These are phyloP conservation scores for Populus deltoides DNA, from an alignment of 345 rosid genomes.

Conservation along the genomic window DNA sequence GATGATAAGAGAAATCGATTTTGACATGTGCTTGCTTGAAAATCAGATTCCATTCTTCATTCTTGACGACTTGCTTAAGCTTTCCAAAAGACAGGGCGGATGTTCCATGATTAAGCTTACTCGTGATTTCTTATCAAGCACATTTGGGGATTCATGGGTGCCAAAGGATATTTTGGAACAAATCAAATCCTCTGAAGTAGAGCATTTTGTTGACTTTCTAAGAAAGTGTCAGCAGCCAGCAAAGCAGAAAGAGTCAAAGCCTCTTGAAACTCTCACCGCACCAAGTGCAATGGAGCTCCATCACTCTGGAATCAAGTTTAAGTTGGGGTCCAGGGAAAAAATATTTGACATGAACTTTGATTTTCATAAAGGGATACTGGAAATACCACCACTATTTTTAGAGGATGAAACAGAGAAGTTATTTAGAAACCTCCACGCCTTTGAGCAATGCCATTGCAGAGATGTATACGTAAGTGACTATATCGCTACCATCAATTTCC, in stretches of 20 bases:
- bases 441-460: conserved; percentile 9
- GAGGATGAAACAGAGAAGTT: background rate
- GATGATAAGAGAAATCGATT: background rate
- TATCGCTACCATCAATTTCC: background rate
- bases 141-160: background rate
- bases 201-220: conserved; percentile 13
- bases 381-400: conserved; percentile 8
- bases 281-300: background rate
- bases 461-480: background rate
- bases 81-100: background rate
- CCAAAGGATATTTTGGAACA: background rate
- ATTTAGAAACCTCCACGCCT: conserved; percentile 15
- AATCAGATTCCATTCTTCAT: conserved; percentile 36
- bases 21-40: conserved; percentile 19
- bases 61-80: conserved; percentile 14
- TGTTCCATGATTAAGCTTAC: background rate
- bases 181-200: background rate
- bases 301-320: conserved; percentile 13
- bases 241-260: background rate
- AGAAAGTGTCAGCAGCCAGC: background rate
- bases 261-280: background rate
- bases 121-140: background rate
- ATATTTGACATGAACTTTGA: conserved; percentile 9
- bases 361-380: background rate
- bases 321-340: background rate